These are phyloP conservation scores for Parmelia sp. DNA, from an alignment of 495 filamentous ascomycete species.

Conservation along the genomic window DNA sequence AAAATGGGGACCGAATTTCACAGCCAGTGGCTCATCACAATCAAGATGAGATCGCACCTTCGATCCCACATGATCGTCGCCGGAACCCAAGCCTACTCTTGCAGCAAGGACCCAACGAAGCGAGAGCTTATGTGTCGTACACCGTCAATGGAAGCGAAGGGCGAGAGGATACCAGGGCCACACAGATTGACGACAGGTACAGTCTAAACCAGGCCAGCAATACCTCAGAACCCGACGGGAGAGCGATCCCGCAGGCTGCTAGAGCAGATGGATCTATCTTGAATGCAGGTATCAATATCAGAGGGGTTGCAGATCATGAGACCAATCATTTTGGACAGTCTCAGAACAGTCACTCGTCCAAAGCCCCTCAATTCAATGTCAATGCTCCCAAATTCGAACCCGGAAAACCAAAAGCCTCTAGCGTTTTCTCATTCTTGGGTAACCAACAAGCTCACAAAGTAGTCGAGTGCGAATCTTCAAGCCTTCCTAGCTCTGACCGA, in stretches of 20 bases:
- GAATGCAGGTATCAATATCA: constrained; percentile 40
- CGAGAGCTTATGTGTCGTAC: constrained; percentile 71
- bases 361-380: constrained; percentile 74
- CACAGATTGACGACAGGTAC: constrained; percentile 56
- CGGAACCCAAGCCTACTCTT: constrained; percentile 66
- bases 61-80: constrained; percentile 56
- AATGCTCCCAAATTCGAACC: constrained; percentile 77
- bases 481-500: not conserved
- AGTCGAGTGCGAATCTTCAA: not conserved
- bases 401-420: constrained; percentile 52
- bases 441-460: constrained; percentile 27
- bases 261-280: constrained; percentile 48
- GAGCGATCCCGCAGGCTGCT: constrained; percentile 32
- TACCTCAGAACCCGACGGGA: not conserved
- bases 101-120: constrained; percentile 74
- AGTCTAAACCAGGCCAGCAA: not conserved
- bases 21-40: not conserved
- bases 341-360: constrained; percentile 20
- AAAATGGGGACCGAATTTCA: not conserved
- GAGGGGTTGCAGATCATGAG: constrained; percentile 17
- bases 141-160: constrained; percentile 55
- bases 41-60: constrained; percentile 53
- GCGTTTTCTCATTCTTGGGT: constrained; percentile 48
- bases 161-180: not conserved
- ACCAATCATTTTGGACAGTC: not conserved